phyloP scores from a whole-genome alignment of 1,139 yeast genomes.

The Candida gigantensis region DNA sequence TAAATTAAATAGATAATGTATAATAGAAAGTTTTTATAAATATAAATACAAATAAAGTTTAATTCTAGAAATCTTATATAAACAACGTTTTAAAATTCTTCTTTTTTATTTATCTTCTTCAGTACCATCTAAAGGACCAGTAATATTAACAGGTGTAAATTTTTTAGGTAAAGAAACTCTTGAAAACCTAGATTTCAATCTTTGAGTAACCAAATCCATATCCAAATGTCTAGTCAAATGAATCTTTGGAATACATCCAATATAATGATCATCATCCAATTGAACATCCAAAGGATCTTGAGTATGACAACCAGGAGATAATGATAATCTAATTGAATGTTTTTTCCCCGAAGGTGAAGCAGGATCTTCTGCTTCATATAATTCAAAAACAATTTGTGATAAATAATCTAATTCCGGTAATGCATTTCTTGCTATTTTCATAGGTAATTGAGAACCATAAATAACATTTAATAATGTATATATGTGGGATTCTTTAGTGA shows the following conservation, averaged over 20 bases:
- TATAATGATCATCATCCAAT: conserved; percentile 93
- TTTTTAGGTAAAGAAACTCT: conserved; percentile 90
- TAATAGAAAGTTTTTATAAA: too few relatives aligned
- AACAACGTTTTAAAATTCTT: background rate
- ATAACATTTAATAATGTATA: conserved; percentile 89
- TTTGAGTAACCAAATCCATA: conserved; percentile 83
- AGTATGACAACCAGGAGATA: conserved; percentile 98
- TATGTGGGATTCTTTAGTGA: conserved; percentile 96
- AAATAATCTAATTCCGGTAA: conserved; percentile 94
- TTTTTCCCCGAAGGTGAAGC: conserved; percentile 63
- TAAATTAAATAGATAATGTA: too few relatives aligned
- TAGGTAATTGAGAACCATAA: conserved; percentile 92
- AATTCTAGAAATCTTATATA: conserved; percentile 1
- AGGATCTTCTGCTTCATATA: conserved; percentile 78
- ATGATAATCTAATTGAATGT: conserved; percentile 82
- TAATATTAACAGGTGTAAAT: conserved; percentile 85
- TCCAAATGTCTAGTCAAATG: conserved; percentile 92
- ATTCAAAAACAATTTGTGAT: conserved; percentile 91
- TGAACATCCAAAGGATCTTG: conserved; percentile 97
- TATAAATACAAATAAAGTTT: conserved; percentile 2
- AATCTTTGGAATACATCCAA: conserved; percentile 90
- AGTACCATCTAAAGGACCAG: conserved; percentile 59
- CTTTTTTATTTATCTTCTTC: too few relatives aligned
- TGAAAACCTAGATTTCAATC: conserved; percentile 76
- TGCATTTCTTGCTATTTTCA: conserved; percentile 91